These are phyloP conservation scores for Diplodia scrobiculata DNA, from an alignment of 2,329 filamentous ascomycete species.

Conservation along the genomic window DNA sequence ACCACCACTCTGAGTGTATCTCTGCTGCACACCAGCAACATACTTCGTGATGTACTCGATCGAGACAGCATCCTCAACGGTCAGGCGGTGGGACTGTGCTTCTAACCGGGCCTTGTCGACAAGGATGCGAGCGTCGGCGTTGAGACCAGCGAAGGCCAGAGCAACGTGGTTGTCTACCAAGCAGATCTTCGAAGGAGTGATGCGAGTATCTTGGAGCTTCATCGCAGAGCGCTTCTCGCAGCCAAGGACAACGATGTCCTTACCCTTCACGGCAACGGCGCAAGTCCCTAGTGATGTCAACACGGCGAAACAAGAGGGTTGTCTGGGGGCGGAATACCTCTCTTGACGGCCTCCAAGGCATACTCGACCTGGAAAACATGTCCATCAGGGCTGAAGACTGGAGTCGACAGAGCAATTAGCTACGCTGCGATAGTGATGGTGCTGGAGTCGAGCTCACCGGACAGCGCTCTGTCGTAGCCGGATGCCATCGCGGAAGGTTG, in stretches of 20 bases:
- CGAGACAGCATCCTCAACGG: constrained; percentile 93
- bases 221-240: constrained; percentile 99
- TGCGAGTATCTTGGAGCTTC: constrained; percentile 98
- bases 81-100: constrained; percentile 94
- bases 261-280: constrained; percentile 94
- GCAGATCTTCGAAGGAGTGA: constrained; percentile 98
- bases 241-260: constrained; percentile 90
- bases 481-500: constrained; percentile 58
- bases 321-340: constrained; percentile 63
- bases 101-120: constrained; percentile 98
- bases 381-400: constrained; percentile 97
- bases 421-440: constrained; percentile 32
- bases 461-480: constrained; percentile 98
- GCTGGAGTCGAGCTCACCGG: constrained; percentile 67
- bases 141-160: constrained; percentile 94
- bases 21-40: constrained; percentile 94
- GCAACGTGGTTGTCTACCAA: constrained; percentile 94
- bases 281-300: constrained; percentile 71
- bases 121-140: constrained; percentile 95
- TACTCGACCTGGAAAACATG: constrained; percentile 99
- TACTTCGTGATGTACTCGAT: constrained; percentile 99
- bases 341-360: constrained; percentile 96
- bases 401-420: constrained; percentile 49
- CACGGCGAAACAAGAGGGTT: constrained; percentile 1
- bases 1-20: constrained; percentile 98